These are phyloP conservation scores for Jatropha curcas DNA, from an alignment of 345 rosid genomes.

Conservation along the genomic window DNA sequence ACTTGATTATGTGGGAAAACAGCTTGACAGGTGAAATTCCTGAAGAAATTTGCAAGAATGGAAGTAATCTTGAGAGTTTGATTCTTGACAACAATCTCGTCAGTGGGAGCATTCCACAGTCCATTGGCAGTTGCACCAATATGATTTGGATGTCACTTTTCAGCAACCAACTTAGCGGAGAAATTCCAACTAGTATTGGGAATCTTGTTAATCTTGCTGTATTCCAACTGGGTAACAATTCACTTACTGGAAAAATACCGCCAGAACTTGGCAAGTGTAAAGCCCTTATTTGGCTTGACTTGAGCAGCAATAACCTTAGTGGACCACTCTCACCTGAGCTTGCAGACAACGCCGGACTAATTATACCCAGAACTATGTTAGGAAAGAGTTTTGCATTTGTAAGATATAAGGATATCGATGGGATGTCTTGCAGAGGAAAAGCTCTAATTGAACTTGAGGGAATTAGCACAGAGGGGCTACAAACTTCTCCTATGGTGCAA, in stretches of 20 bases:
- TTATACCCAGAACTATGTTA: conserved; percentile 71
- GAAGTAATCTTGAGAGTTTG: conserved; percentile 76
- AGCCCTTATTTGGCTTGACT: conserved; percentile 91
- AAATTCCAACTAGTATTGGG: conserved; percentile 69
- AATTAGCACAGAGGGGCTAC: conserved; percentile 62
- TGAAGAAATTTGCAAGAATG: conserved; percentile 58
- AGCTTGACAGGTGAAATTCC: conserved; percentile 85
- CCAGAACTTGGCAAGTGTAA: conserved; percentile 65
- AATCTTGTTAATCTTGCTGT: conserved; percentile 65
- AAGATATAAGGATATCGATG: conserved; percentile 91
- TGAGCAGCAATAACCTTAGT: conserved; percentile 69
- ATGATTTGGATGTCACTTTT: conserved; percentile 94
- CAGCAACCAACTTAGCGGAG: conserved; percentile 66
- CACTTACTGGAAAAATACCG: conserved; percentile 73
- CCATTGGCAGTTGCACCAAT: conserved; percentile 69
- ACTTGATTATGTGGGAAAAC: conserved; percentile 94
- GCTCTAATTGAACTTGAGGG: conserved; percentile 89
- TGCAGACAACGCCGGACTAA: conserved; percentile 63
- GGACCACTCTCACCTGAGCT: conserved; percentile 66
- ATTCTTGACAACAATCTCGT: conserved; percentile 85
- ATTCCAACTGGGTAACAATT: conserved; percentile 83
- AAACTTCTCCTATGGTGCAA: conserved; percentile 76
- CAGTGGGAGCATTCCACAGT: conserved; percentile 66
- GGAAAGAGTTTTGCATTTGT: conserved; percentile 91
- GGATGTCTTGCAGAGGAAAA: conserved; percentile 90